Conservation (phyloP, 192 early-diverging fungal species). For the Spinellus fusiger region DNA sequence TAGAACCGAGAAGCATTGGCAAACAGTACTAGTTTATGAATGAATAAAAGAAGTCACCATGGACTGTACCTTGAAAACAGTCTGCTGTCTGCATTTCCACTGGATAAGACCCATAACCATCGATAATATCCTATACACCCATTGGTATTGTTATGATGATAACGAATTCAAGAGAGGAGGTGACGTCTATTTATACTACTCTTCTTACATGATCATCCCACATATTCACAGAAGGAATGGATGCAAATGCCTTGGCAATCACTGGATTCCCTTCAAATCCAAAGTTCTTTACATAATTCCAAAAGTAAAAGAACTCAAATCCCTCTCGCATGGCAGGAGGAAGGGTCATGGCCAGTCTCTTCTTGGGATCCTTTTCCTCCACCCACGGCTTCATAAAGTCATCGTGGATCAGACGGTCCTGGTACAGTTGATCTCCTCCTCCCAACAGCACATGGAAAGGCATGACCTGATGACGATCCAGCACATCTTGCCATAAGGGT, state of each 20-base stretch:
- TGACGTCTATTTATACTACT: neutral
- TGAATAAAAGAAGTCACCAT: neutral
- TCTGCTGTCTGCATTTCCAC: constrained; percentile 60
- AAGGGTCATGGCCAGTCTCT: constrained; percentile 19
- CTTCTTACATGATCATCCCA: constrained; percentile 74
- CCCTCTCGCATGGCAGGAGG: constrained; percentile 14
- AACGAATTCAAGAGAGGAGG: neutral
- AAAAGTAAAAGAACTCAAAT: constrained; percentile 28
- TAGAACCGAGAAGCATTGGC: constrained; percentile 69
- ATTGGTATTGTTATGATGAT: neutral
- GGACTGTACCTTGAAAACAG: constrained; percentile 57
- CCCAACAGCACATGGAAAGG: constrained; percentile 70
- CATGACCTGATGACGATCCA: constrained; percentile 48
- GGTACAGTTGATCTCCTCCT: constrained; percentile 71
- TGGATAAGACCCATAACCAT: constrained; percentile 84
- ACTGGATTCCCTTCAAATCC: constrained; percentile 19
- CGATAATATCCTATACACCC: constrained; percentile 56
- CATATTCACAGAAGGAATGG: constrained; percentile 70
- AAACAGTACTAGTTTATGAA: constrained; percentile 44
- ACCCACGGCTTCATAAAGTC: constrained; percentile 57
- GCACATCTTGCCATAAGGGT: constrained; percentile 63
- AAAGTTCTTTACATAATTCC: constrained; percentile 25
- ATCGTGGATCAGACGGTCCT: constrained; percentile 52
- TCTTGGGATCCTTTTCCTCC: constrained; percentile 26
- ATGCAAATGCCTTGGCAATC: constrained; percentile 63